Base-by-base conservation (phyloP, 345 rosid genomes). In the Melaleuca alternifolia region DNA sequence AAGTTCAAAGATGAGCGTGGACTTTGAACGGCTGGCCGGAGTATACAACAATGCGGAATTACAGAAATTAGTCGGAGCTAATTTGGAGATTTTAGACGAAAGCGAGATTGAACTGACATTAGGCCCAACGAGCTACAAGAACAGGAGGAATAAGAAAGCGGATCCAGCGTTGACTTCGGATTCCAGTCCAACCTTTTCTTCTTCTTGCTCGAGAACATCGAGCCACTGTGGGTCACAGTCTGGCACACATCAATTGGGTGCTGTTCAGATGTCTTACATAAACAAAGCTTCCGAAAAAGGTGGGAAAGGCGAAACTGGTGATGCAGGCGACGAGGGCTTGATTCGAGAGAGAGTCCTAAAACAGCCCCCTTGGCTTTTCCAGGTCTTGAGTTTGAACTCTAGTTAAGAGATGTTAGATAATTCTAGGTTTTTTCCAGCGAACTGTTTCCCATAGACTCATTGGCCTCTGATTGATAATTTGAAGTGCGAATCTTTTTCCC, bases 41-140 rank as follows among this genome's bases (percentile, higher is more conserved):
- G 88, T 82, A 30, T 54, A 50, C 79, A 89, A 82, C 26, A 71
- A 71, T 77, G 88, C 87, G 84, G 93, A 90, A 76, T 85, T 92
- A 57, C 91, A 90, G 33, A 91, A 86, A 51, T 56, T 88, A 33
- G 33, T 84, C 52, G 86, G 61, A 71, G 81, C 37, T 37, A 20
- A 71, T 79, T 30, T 88, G 57, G 93, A 92, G 87, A 85, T 88
- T 21, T 92, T 93, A 84, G 97, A 97, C 41, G 99, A 97, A 91
- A 93, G 95, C 83, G 93, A 94, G 91, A 96, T 97, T 52, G 95
- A 96, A 92, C 91, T 97, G 88, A 97, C 99, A 7, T 90, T 96
- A 23, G 99, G 99, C 24, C 98, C 96, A 16, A 83, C 96, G 21
- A 90, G 89, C 82, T 92, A 91, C 61, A 30, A 86, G 79, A 79